phyloP scores from a whole-genome alignment of 2,329 filamentous ascomycete species.

The Aspergillus pseudoglaucus region DNA sequence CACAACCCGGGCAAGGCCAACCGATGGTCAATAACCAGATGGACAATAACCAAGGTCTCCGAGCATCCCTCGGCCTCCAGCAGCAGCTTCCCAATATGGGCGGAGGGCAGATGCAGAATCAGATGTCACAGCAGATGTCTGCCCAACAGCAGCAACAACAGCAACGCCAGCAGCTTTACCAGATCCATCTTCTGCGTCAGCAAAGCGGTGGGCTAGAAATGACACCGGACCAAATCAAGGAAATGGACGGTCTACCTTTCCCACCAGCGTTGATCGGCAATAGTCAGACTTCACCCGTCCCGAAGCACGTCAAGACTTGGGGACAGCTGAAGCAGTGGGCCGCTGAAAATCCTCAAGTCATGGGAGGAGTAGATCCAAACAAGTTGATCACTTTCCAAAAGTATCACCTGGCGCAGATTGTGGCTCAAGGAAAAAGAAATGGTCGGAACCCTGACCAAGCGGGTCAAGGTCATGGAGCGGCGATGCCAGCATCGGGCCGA shows the following conservation, averaged over 20 bases:
- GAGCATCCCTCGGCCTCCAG: constrained; percentile 27
- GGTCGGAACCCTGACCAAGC: constrained; percentile 17
- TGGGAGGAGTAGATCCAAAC: constrained; percentile 35
- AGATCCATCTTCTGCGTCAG: constrained; percentile 28
- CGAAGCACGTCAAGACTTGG: constrained; percentile 50
- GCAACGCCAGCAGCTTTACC: constrained; percentile 25
- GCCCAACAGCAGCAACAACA: constrained; percentile 27
- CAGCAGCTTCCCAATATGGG: constrained; percentile 28
- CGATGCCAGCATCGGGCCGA: constrained; percentile 19
- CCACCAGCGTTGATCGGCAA: constrained; percentile 30
- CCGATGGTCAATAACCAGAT: constrained; percentile 28
- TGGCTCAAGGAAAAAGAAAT: constrained; percentile 21
- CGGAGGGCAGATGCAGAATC: constrained; percentile 22
- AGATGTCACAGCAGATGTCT: constrained; percentile 27
- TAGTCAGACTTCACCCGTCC: constrained; percentile 34
- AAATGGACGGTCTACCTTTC: constrained; percentile 38
- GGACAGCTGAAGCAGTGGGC: constrained; percentile 52
- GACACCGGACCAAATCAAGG: constrained; percentile 34
- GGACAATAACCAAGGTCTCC: constrained; percentile 27
- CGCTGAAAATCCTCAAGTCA: constrained; percentile 38
- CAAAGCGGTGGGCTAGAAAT: constrained; percentile 29
- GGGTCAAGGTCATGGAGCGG: constrained; percentile 16
- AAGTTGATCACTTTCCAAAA: constrained; percentile 38
- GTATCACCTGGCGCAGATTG: constrained; percentile 40
- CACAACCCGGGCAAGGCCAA: constrained; percentile 28